Conservation (phyloP, 1,139 yeast genomes). For the Arxiozyma slooffiae region DNA sequence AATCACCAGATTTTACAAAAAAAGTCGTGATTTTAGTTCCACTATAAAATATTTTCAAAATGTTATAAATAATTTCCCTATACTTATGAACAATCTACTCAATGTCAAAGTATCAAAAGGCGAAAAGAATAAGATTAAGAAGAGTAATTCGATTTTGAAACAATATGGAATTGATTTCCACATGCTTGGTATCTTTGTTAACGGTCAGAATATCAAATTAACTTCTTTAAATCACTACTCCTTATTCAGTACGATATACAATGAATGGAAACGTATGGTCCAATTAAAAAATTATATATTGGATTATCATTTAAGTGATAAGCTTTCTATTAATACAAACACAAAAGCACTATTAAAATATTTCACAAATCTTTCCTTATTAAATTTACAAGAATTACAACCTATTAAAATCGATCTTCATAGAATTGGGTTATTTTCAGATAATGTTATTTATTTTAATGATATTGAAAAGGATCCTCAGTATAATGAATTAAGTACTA, state of each 20-base stretch:
- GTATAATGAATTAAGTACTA: constrained; percentile 40
- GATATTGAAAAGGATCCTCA: constrained; percentile 57
- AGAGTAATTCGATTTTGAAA: constrained; percentile 11
- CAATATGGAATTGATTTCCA: constrained; percentile 24
- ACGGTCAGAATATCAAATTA: constrained; percentile 42
- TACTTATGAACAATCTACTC: constrained; percentile 31
- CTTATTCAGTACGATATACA: constrained; percentile 14
- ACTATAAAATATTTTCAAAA: constrained; percentile 33
- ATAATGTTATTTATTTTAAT: constrained; percentile 59
- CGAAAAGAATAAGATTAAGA: constrained; percentile 3
- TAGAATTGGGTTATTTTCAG: constrained; percentile 23
- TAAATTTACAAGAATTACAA: constrained; percentile 20
- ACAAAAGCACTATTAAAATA: constrained; percentile 13
- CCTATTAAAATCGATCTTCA: constrained; percentile 29
- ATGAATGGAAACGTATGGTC: background rate
- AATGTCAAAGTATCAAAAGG: constrained; percentile 9
- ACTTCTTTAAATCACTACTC: constrained; percentile 18
- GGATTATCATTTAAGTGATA: constrained; percentile 1
- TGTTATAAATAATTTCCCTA: constrained; percentile 44
- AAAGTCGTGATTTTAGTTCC: constrained; percentile 22
- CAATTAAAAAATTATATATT: constrained; percentile 1
- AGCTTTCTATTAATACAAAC: background rate
- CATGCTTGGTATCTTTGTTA: constrained; percentile 45
- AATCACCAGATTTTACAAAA: constrained; percentile 31
- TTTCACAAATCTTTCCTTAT: constrained; percentile 18